Evolutionary conservation across 495 filamentous ascomycete genomes (phyloP), one percentile per base, ranked within the genome.

Genomic region (Aspergillus cristatus): DNA sequence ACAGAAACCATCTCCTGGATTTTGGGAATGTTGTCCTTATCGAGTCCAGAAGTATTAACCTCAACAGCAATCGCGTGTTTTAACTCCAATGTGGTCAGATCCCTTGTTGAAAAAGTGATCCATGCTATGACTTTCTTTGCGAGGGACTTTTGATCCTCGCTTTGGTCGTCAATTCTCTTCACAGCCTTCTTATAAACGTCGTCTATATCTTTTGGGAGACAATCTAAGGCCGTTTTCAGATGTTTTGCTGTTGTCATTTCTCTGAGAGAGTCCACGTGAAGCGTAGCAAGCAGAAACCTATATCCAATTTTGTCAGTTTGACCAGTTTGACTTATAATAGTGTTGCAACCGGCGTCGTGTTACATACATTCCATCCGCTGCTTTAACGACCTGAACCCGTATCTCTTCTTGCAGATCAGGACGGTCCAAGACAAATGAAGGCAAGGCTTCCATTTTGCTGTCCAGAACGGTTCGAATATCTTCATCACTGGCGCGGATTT

Each of bases 261-360:
- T 0, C 34, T 24, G 14, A 76, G 53, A 3, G 60, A 62, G 8
- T 64, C 57, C 2, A 71, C 29, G 45, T 73, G 53, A 0, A 78
- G 57, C 7, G 50, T 55, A 15, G 70, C 69, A 26, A 75, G 55
- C 0, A 78, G 53, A 39, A 76, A 75, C 66, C 68, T 55, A 34
- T 11, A 26, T 6, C n/a, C n/a, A n/a, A n/a, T n/a, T n/a, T n/a
- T n/a, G n/a, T n/a, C n/a, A n/a, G n/a, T n/a, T n/a, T n/a, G n/a
- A n/a, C n/a, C n/a, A n/a, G n/a, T n/a, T n/a, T n/a, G n/a, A n/a
- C n/a, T n/a, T n/a, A n/a, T n/a, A n/a, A n/a, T n/a, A n/a, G n/a
- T n/a, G n/a, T n/a, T n/a, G n/a, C n/a, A n/a, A n/a, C n/a, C n/a
- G n/a, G n/a, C n/a, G n/a, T n/a, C n/a, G n/a, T n/a, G n/a, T n/a